These are phyloP conservation scores for Leishmania mexicana DNA, from an alignment of 208 protist genomes.

Conservation along the genomic window DNA sequence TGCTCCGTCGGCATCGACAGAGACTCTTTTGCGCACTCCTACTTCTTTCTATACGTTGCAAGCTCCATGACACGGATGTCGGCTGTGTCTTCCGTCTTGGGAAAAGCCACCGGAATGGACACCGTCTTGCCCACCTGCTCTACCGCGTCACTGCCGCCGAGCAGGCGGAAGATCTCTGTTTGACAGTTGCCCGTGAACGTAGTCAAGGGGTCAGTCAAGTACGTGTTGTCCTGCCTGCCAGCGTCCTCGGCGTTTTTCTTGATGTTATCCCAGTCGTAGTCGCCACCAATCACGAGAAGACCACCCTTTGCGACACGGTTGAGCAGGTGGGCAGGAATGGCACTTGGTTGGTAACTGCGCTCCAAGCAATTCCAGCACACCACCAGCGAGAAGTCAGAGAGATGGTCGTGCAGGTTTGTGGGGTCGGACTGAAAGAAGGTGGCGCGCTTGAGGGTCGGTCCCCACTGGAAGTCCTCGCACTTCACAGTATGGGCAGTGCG, in stretches of 20 bases:
- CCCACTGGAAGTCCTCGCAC: slow-evolving; percentile 50
- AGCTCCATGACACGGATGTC: slow-evolving; percentile 56
- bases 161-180: slow-evolving; percentile 61
- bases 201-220: slow-evolving; percentile 40
- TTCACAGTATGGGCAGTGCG: slow-evolving; percentile 41
- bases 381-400: slow-evolving; percentile 79
- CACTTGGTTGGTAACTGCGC: slow-evolving; percentile 75
- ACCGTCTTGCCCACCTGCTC: slow-evolving; percentile 63
- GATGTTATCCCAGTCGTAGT: slow-evolving; percentile 68
- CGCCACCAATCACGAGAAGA: slow-evolving; percentile 75
- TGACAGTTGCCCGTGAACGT: slow-evolving; percentile 35
- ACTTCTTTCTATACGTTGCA: slow-evolving; percentile 73
- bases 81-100: slow-evolving; percentile 38
- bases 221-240: slow-evolving; percentile 45
- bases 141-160: slow-evolving; percentile 57
- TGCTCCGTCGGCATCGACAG: background rate
- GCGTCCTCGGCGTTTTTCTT: slow-evolving; percentile 28
- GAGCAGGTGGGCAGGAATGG: slow-evolving; percentile 75
- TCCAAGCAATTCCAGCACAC: slow-evolving; percentile 90
- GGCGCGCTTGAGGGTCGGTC: slow-evolving; percentile 60
- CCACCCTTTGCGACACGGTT: slow-evolving; percentile 61
- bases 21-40: background rate
- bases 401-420: slow-evolving; percentile 85
- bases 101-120: slow-evolving; percentile 68
- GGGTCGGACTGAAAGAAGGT: slow-evolving; percentile 91